Conservation (phyloP, 495 filamentous ascomycete species). For the Penicillium longicatenatum region DNA sequence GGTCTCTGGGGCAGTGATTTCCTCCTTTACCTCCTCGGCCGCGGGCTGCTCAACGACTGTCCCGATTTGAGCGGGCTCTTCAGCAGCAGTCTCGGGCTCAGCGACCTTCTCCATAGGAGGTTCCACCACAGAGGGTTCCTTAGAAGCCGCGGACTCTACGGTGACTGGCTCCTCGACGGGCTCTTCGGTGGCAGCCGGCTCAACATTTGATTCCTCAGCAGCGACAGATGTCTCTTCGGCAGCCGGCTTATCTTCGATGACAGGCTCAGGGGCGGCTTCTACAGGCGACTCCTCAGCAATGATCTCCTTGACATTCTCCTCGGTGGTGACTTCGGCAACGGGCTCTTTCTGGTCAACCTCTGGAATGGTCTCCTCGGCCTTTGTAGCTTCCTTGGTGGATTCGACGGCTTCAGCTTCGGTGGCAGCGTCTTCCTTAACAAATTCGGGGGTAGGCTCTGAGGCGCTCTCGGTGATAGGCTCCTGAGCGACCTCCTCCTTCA, state of each 20-base stretch:
- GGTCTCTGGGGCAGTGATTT: neutral
- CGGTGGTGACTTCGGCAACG: neutral
- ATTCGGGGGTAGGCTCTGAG: conserved; percentile 4
- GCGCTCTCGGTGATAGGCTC: neutral
- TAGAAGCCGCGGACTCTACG: conserved; percentile 11
- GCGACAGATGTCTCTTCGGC: conserved; percentile 13
- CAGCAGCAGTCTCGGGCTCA: neutral
- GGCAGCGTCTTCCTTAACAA: conserved; percentile 1
- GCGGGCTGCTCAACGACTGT: conserved; percentile 1
- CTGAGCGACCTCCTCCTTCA: neutral
- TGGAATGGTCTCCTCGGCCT: neutral
- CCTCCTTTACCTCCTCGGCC: conserved; percentile 12
- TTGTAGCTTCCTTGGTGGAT: neutral
- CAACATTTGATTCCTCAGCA: conserved; percentile 8
- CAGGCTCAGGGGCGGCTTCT: conserved; percentile 10
- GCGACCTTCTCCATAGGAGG: conserved; percentile 9
- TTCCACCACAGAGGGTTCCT: conserved; percentile 15
- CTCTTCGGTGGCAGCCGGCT: neutral
- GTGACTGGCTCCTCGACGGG: conserved; percentile 5
- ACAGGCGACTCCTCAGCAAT: conserved; percentile 21
- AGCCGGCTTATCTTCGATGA: conserved; percentile 16
- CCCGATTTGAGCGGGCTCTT: conserved; percentile 4
- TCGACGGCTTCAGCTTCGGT: neutral
- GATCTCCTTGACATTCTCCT: too few relatives aligned
- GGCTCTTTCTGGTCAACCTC: conserved; percentile 14